A percentile compares a stretch with the other conserved stretches of the same genome.
phyloP scores from a whole-genome alignment of 495 filamentous ascomycete species.

The Talaromyces borbonicus region DNA sequence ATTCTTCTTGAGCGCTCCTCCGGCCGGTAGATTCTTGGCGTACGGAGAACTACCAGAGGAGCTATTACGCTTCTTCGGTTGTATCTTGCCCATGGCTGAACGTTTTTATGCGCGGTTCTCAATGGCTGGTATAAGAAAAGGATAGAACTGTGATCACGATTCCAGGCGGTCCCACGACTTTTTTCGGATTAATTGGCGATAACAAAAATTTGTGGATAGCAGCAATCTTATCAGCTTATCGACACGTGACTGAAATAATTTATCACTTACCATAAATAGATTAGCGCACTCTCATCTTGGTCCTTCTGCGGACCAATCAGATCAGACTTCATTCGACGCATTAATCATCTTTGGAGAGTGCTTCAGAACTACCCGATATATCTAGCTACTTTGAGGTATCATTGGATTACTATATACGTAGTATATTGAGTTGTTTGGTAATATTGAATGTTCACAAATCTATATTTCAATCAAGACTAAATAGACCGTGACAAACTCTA shows the following conservation, averaged over 20 bases:
- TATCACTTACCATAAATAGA: background rate
- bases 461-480: too few species aligned
- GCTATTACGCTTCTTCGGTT: constrained; percentile 8
- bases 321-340: too few species aligned
- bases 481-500: too few species aligned
- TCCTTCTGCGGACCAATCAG: background rate
- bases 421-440: too few species aligned
- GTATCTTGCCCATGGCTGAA: constrained; percentile 4
- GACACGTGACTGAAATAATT: background rate
- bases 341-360: too few species aligned
- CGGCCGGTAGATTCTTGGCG: constrained; percentile 1
- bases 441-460: too few species aligned
- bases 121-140: background rate
- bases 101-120: background rate
- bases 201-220: constrained; percentile 10
- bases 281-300: background rate
- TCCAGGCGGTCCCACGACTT: too few species aligned
- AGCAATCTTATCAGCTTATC: constrained; percentile 7
- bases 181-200: too few species aligned
- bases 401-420: too few species aligned
- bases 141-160: too few species aligned
- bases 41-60: constrained; percentile 3
- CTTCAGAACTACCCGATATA: too few species aligned
- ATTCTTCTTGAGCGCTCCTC: constrained; percentile 5
- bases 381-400: too few species aligned